Evolutionary conservation across 1,284 basidiomycete genomes (phyloP).

Genomic region (Sanguinoderma infundibulare): DNA sequence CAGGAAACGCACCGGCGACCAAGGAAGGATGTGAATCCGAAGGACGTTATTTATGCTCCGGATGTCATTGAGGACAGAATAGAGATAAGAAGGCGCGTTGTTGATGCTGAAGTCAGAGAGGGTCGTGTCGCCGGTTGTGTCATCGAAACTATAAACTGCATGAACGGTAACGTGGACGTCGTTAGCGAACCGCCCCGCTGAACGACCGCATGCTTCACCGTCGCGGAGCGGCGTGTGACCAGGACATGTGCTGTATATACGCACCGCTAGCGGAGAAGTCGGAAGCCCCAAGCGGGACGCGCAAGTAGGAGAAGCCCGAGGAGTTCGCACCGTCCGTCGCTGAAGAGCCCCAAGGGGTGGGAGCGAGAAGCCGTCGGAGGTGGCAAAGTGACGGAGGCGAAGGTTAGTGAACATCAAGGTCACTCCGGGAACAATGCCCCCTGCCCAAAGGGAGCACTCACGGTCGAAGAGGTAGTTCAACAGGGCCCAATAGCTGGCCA

Average conservation of each 20-base stretch:
- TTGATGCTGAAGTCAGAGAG: constrained; percentile 45
- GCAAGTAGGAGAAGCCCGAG: constrained; percentile 52
- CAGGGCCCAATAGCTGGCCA: constrained; percentile 48
- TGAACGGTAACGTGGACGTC: not conserved
- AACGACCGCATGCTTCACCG: constrained; percentile 3
- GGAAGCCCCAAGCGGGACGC: constrained; percentile 53
- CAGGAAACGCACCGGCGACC: constrained; percentile 50
- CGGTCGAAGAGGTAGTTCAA: constrained; percentile 51
- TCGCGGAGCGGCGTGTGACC: not conserved
- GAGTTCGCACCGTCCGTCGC: constrained; percentile 49
- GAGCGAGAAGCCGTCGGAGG: not conserved
- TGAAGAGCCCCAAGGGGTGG: constrained; percentile 23
- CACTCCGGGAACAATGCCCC: not conserved
- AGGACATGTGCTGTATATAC: not conserved
- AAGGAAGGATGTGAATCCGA: constrained; percentile 49
- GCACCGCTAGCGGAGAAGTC: constrained; percentile 44
- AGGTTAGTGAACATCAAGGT: not conserved
- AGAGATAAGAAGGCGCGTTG: constrained; percentile 47
- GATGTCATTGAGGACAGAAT: constrained; percentile 50
- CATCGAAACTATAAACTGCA: constrained; percentile 53
- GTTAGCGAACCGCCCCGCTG: constrained; percentile 5
- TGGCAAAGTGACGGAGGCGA: not conserved
- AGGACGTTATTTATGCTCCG: constrained; percentile 44
- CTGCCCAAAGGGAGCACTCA: constrained; percentile 27
- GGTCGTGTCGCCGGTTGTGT: constrained; percentile 47